Percentiles rank a stretch among this genome's conserved stretches.
Conservation (phyloP, 1,284 basidiomycete genomes). For the Stereum hirsutum region DNA sequence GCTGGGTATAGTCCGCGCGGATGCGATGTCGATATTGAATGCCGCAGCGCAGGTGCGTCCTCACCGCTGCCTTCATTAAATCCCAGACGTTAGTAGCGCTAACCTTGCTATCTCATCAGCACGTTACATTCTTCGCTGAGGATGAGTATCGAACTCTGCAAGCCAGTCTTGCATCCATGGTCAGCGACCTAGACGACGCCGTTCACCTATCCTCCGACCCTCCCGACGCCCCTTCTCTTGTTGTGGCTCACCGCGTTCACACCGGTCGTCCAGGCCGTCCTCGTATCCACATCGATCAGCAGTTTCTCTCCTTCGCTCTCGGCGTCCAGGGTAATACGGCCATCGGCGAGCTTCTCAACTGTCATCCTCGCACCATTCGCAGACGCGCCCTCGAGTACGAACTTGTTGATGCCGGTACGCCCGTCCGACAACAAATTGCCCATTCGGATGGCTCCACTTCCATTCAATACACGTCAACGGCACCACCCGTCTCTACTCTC, state of each 20-base stretch:
- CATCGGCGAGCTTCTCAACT: slow-evolving; percentile 15
- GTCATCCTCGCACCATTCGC: slow-evolving; percentile 18
- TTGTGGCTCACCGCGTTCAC: slow-evolving; percentile 6
- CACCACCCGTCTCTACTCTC: not conserved
- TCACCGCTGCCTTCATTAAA: too few relatives aligned
- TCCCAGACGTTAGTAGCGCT: too few relatives aligned
- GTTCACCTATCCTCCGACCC: slow-evolving; percentile 14
- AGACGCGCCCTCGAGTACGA: slow-evolving; percentile 21
- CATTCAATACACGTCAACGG: not conserved
- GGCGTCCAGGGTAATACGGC: slow-evolving; percentile 17
- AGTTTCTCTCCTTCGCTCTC: slow-evolving; percentile 17
- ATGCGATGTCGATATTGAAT: too few relatives aligned
- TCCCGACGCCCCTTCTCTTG: slow-evolving; percentile 9
- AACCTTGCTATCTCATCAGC: too few relatives aligned
- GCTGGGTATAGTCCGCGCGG: too few relatives aligned
- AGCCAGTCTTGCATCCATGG: slow-evolving; percentile 13
- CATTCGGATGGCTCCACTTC: not conserved
- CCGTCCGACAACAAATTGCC: slow-evolving; percentile 14
- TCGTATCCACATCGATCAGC: slow-evolving; percentile 18
- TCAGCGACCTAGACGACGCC: slow-evolving; percentile 14
- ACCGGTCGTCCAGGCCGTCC: slow-evolving; percentile 19
- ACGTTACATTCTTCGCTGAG: too few relatives aligned
- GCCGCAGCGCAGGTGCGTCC: too few relatives aligned
- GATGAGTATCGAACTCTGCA: too few relatives aligned
- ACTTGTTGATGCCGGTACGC: slow-evolving; percentile 18